These are phyloP conservation scores for Penicillium coffeae DNA, from an alignment of 495 filamentous ascomycete species.

Conservation along the genomic window DNA sequence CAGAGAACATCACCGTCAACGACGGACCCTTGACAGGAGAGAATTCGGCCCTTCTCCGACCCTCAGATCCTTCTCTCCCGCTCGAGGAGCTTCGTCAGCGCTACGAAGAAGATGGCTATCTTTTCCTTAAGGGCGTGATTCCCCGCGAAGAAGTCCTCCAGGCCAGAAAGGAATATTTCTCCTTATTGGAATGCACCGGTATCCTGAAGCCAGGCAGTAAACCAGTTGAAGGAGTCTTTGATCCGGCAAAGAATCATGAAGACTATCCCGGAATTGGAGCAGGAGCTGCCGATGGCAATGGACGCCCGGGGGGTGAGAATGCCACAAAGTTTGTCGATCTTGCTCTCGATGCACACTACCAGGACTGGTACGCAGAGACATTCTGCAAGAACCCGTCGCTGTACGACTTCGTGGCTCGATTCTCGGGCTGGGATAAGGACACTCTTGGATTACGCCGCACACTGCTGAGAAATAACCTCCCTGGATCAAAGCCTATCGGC, in stretches of 20 bases:
- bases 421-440: constrained; percentile 52
- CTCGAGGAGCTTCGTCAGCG: constrained; percentile 47
- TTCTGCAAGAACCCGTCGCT: constrained; percentile 54
- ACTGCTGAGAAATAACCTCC: constrained; percentile 56
- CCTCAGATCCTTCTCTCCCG: constrained; percentile 34
- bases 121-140: constrained; percentile 57
- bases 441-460: constrained; percentile 47
- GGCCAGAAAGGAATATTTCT: constrained; percentile 55
- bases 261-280: constrained; percentile 58
- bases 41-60: constrained; percentile 41
- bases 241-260: constrained; percentile 40
- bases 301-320: constrained; percentile 40
- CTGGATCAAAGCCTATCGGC: constrained; percentile 54
- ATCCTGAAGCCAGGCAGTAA: constrained; percentile 46
- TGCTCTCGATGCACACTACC: constrained; percentile 52
- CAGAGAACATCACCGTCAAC: constrained; percentile 40
- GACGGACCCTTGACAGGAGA: constrained; percentile 51
- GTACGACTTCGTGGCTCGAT: constrained; percentile 46
- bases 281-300: constrained; percentile 47
- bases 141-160: constrained; percentile 55
- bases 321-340: constrained; percentile 50
- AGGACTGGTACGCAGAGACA: constrained; percentile 55
- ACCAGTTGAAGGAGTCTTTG: constrained; percentile 50
- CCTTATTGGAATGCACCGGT: constrained; percentile 48
- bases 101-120: constrained; percentile 55